Conservation (phyloP, 495 filamentous ascomycete species). For the Penicillium lividum region DNA sequence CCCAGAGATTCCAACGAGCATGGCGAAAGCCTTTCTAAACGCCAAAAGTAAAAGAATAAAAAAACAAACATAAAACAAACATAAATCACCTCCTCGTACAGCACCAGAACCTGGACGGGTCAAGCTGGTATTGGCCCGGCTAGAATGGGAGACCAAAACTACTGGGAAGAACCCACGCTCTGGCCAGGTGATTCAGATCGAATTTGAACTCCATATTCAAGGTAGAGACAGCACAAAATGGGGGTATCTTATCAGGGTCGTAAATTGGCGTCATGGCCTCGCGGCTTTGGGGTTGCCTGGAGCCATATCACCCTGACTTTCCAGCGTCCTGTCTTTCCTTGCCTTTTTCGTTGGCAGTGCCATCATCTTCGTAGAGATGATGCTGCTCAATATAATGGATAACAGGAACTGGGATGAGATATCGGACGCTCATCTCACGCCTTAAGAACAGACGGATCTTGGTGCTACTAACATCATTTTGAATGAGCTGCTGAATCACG, state of each 20-base stretch:
- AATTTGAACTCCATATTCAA: conserved; percentile 5
- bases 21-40: conserved; percentile 10
- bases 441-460: conserved; percentile 84
- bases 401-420: conserved; percentile 63
- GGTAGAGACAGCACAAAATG: conserved; percentile 10
- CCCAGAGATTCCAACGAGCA: not conserved
- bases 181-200: not conserved
- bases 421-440: conserved; percentile 76
- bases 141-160: conserved; percentile 2
- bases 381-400: conserved; percentile 79
- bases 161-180: not conserved
- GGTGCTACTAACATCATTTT: conserved; percentile 87
- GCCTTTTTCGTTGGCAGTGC: conserved; percentile 42
- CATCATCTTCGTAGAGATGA: conserved; percentile 70
- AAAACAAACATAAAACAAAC: too few relatives aligned
- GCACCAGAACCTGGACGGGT: not conserved
- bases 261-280: conserved; percentile 18
- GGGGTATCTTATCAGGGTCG: conserved; percentile 33
- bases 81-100: conserved; percentile 14
- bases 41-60: too few relatives aligned
- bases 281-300: conserved; percentile 2
- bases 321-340: conserved; percentile 31
- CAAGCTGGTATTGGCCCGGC: not conserved
- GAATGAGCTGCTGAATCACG: conserved; percentile 84
- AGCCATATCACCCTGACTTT: conserved; percentile 22